Percentiles rank a stretch among this genome's conserved stretches.
These are phyloP conservation scores for Populus nigra DNA, from an alignment of 345 rosid genomes.

Conservation along the genomic window DNA sequence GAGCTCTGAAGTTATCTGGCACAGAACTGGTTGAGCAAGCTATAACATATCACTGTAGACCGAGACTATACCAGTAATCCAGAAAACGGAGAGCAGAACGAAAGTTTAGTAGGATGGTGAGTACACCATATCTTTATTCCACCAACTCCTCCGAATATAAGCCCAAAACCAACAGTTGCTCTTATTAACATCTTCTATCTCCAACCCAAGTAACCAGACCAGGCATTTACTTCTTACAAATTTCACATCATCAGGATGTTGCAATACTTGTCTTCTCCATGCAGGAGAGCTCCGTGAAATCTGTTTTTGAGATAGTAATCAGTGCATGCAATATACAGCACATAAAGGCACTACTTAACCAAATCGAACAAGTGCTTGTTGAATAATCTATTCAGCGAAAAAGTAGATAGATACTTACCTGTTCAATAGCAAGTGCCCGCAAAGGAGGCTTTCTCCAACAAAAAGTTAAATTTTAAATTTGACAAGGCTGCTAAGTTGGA, in stretches of 20 bases:
- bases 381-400: not conserved
- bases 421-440: conserved; percentile 65
- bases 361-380: not conserved
- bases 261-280: conserved; percentile 22
- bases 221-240: conserved; percentile 39
- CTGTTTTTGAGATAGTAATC: conserved; percentile 17
- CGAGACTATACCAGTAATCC: conserved; percentile 20
- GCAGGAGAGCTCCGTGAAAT: conserved; percentile 33
- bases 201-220: conserved; percentile 42
- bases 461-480: conserved; percentile 47
- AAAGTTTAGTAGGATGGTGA: conserved; percentile 28
- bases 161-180: conserved; percentile 33
- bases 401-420: conserved; percentile 41
- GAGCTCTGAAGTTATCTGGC: conserved; percentile 20
- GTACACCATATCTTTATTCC: conserved; percentile 29
- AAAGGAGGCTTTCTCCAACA: conserved; percentile 66
- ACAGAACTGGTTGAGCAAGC: conserved; percentile 15
- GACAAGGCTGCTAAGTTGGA: conserved; percentile 60
- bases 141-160: conserved; percentile 27
- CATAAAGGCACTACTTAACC: not conserved
- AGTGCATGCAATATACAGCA: not conserved
- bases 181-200: conserved; percentile 39
- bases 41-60: conserved; percentile 14
- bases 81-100: conserved; percentile 19
- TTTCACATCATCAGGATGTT: conserved; percentile 33